Evolutionary conservation across 2,329 filamentous ascomycete genomes (phyloP).

Genomic region (Corynespora cassiicola): DNA sequence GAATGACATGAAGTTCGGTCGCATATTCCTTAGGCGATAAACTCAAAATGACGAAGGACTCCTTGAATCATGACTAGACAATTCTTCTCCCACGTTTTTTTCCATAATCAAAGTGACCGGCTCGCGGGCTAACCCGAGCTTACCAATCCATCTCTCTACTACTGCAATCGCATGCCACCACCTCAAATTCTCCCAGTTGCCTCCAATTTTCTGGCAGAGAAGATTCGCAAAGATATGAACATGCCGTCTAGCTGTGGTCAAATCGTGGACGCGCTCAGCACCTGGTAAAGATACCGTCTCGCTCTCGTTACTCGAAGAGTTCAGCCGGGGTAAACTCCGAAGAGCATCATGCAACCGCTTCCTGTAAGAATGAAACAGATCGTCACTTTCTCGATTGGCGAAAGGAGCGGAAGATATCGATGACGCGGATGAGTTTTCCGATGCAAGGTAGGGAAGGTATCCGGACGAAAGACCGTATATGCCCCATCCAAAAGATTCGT

Average conservation of each 20-base stretch:
- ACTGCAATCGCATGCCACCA: constrained; percentile 25
- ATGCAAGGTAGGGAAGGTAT: constrained; percentile 13
- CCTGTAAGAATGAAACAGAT: constrained; percentile 13
- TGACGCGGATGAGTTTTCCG: not conserved
- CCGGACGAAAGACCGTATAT: constrained; percentile 23
- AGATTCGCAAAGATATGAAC: constrained; percentile 23
- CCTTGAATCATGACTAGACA: no score
- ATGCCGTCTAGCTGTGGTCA: constrained; percentile 18
- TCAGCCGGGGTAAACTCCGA: constrained; percentile 11
- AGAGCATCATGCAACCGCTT: constrained; percentile 19
- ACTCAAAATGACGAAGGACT: no score
- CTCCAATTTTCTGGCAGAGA: constrained; percentile 20
- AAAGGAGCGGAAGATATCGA: not conserved
- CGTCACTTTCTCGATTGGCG: not conserved
- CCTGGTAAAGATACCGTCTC: constrained; percentile 1
- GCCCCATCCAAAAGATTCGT: constrained; percentile 26
- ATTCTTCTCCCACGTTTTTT: no score
- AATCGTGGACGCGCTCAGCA: constrained; percentile 1
- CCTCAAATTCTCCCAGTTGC: constrained; percentile 20
- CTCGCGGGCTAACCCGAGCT: no score
- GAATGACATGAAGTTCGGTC: no score
- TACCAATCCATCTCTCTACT: constrained; percentile 22
- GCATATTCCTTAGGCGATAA: no score
- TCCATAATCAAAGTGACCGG: no score
- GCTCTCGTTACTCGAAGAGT: constrained; percentile 3